phyloP scores from a whole-genome alignment of 495 filamentous ascomycete genomes.

The Chaetomium fimeti region DNA sequence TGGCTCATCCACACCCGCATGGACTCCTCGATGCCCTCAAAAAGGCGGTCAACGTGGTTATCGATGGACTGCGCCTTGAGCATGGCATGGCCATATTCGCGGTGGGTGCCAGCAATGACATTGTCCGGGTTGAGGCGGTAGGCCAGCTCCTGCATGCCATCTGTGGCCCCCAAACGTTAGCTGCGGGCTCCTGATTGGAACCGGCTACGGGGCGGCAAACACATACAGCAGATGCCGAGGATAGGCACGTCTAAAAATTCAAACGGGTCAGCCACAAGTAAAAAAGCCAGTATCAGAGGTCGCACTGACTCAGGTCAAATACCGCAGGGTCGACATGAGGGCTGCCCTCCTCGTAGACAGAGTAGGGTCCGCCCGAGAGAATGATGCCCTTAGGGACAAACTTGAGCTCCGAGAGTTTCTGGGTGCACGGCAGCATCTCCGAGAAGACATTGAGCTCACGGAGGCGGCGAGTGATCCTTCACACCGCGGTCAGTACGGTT shows the following conservation, averaged over 20 bases:
- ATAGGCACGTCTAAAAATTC: conserved; percentile 31
- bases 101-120: conserved; percentile 67
- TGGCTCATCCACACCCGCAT: conserved; percentile 80
- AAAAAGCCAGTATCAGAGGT: conserved; percentile 45
- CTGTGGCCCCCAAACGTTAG: conserved; percentile 20
- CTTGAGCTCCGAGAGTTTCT: conserved; percentile 71
- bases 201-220: not conserved
- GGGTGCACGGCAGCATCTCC: conserved; percentile 92
- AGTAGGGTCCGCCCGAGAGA: conserved; percentile 64
- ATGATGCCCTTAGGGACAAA: conserved; percentile 84
- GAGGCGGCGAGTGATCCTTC: conserved; percentile 28
- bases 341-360: conserved; percentile 33
- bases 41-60: conserved; percentile 68
- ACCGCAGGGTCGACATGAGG: conserved; percentile 67
- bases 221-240: conserved; percentile 67
- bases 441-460: conserved; percentile 70
- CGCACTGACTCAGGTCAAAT: conserved; percentile 60
- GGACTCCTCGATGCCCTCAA: conserved; percentile 63
- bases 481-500: conserved; percentile 10
- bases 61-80: conserved; percentile 32
- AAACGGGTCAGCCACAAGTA: conserved; percentile 1
- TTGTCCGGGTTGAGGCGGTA: conserved; percentile 66
- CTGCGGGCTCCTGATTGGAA: not conserved
- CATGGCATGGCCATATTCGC: conserved; percentile 41
- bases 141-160: conserved; percentile 65